These are phyloP conservation scores for Aureoboletus auriporus DNA, from an alignment of 768 basidiomycete species.

Conservation along the genomic window DNA sequence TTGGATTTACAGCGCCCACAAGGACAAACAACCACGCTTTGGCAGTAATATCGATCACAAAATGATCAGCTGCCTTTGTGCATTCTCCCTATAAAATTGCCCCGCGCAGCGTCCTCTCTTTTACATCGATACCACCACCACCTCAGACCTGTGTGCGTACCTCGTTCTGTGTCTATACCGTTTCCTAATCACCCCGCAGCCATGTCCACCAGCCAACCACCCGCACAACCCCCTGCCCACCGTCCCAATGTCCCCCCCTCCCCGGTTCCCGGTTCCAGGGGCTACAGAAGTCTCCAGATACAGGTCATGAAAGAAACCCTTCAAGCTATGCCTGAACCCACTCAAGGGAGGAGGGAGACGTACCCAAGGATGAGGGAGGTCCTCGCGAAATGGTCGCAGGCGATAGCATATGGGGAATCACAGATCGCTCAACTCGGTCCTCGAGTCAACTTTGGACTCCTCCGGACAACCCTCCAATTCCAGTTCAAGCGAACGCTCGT, in stretches of 20 bases:
- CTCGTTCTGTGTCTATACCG: neutral
- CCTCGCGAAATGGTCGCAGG: slow-evolving; percentile 12
- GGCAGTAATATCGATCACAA: slow-evolving; percentile 29
- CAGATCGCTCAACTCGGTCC: slow-evolving; percentile 19
- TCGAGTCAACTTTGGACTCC: slow-evolving; percentile 8
- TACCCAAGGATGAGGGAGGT: slow-evolving; percentile 2
- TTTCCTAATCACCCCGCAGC: slow-evolving; percentile 2
- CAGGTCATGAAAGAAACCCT: slow-evolving; percentile 19
- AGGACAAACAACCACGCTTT: slow-evolving; percentile 43
- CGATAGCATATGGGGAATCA: slow-evolving; percentile 16
- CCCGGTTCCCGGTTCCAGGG: slow-evolving; percentile 18
- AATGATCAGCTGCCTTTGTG: slow-evolving; percentile 31
- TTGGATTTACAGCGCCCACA: slow-evolving; percentile 35
- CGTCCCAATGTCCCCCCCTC: neutral
- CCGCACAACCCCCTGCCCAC: slow-evolving; percentile 10
- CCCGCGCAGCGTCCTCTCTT: neutral
- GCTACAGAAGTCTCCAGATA: slow-evolving; percentile 14
- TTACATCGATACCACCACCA: neutral
- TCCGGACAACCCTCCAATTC: slow-evolving; percentile 16
- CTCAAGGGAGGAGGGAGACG: neutral
- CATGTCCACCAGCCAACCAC: slow-evolving; percentile 16
- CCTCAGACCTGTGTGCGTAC: slow-evolving; percentile 1
- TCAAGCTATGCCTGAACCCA: slow-evolving; percentile 17
- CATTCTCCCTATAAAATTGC: slow-evolving; percentile 24
- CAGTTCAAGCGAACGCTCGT: slow-evolving; percentile 21